phyloP scores from a whole-genome alignment of 352 stramenopile genomes.

The Nothophytophthora sp. region DNA sequence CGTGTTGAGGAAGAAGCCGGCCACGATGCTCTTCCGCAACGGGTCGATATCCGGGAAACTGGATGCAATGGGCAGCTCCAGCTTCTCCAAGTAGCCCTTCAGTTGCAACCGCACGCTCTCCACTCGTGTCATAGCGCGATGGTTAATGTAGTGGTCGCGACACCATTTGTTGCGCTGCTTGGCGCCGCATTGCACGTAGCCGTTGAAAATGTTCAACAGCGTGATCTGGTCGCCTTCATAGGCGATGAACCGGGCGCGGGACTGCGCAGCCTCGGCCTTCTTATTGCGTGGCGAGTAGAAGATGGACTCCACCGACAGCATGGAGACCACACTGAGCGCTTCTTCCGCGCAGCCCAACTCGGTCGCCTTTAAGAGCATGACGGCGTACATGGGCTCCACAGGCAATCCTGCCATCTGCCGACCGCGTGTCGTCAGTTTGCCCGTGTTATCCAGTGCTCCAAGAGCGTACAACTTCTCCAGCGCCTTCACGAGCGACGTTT shows the following conservation, averaged over 20 bases:
- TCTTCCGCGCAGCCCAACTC: slow-evolving; percentile 83
- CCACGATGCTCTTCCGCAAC: slow-evolving; percentile 87
- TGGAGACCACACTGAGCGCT: slow-evolving; percentile 85
- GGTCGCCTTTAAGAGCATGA: slow-evolving; percentile 85
- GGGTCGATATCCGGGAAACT: slow-evolving; percentile 79
- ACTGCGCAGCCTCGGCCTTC: slow-evolving; percentile 82
- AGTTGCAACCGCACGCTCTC: slow-evolving; percentile 81
- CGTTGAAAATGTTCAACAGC: slow-evolving; percentile 82
- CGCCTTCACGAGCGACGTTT: slow-evolving; percentile 70
- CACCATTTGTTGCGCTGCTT: slow-evolving; percentile 90
- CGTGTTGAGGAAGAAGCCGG: slow-evolving; percentile 89
- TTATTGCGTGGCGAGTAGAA: slow-evolving; percentile 88
- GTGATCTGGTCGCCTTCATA: slow-evolving; percentile 87
- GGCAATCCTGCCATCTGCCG: slow-evolving; percentile 86
- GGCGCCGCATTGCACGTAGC: slow-evolving; percentile 61
- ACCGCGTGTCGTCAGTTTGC: slow-evolving; percentile 67
- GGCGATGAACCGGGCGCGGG: slow-evolving; percentile 75
- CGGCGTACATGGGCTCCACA: slow-evolving; percentile 88
- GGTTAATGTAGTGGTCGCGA: slow-evolving; percentile 87
- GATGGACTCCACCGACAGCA: slow-evolving; percentile 90
- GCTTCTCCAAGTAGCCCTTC: slow-evolving; percentile 69
- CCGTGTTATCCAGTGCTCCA: slow-evolving; percentile 60
- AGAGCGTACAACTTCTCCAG: slow-evolving; percentile 86
- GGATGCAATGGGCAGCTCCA: slow-evolving; percentile 67
- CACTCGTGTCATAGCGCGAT: slow-evolving; percentile 82